Base-by-base conservation (phyloP, 176 grass and related monocot genomes). In the Oryza officinalis region DNA sequence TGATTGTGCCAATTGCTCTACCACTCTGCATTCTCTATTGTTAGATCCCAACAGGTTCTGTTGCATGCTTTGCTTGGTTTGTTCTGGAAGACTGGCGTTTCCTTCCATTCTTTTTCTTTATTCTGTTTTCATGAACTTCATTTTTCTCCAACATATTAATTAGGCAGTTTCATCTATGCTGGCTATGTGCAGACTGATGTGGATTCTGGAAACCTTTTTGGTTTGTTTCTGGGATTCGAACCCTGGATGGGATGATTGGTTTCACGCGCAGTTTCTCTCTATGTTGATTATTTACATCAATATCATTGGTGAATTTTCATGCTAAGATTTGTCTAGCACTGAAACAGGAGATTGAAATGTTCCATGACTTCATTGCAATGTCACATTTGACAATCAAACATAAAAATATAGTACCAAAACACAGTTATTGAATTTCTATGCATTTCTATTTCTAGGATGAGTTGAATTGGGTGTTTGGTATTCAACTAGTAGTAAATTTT, bases 171-270 rank as follows among this genome's bases (percentile, higher is more conserved):
- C 10, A 68, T 57, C 71, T 27, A 26, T 84, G 75, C 60, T 79
- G 70, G 33, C 45, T 26, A 67, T 5, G 41, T 49, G 63, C 64
- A 75, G 27, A 27, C 38, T n/a, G 5, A 54, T 41, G 30, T 33
- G 13, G 59, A 30, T 78, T 70, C 43, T 63, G 81, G 80, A 83
- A 52, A 79, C 65, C 43, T 72, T 18, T 71, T 6, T 71, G 26
- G 73, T 78, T 87, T 50, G 30, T 83, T 46, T 30, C 54, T 63
- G 67, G 74, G 78, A 71, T 30, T 9, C 68, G 44, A 23, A 49
- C 45, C 6, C 30, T 25, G 31, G 7, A 20, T 10, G 13, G 32
- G 10, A 45, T 12, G 43, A 45, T 13, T 11, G 10, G 43, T 45
- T 47, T 8, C 45, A 47, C 3, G 45, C 14, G 14, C 54, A 46